A percentile compares a stretch with the other conserved stretches of the same genome.
phyloP scores from a whole-genome alignment of 352 stramenopile species.

The Phytopythium cucurbitacearum region DNA sequence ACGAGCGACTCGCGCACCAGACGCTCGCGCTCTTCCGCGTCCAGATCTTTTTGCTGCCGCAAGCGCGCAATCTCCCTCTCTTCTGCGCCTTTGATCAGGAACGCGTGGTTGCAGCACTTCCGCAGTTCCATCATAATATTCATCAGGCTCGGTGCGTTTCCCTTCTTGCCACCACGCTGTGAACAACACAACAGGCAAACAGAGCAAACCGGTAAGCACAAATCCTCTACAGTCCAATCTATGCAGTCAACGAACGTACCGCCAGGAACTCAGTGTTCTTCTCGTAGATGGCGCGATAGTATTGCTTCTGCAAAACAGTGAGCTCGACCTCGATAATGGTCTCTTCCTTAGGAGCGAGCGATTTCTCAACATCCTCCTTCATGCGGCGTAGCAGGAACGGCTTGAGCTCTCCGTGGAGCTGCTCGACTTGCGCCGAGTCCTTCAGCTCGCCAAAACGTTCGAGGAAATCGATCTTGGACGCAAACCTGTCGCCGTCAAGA shows the following conservation, averaged over 20 bases:
- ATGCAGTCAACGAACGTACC: constrained; percentile 7
- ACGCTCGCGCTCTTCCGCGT: constrained; percentile 45
- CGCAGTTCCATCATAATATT: constrained; percentile 93
- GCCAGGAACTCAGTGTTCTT: constrained; percentile 91
- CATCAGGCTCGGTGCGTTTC: constrained; percentile 82
- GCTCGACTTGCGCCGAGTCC: constrained; percentile 81
- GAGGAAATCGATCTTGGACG: constrained; percentile 91
- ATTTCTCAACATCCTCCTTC: constrained; percentile 90
- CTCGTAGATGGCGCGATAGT: constrained; percentile 91
- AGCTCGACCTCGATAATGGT: constrained; percentile 91
- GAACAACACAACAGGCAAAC: not conserved
- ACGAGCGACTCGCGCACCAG: constrained; percentile 90
- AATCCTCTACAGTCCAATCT: not conserved
- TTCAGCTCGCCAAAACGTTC: constrained; percentile 93
- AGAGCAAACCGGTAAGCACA: not conserved
- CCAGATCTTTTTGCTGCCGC: constrained; percentile 43
- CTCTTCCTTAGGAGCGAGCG: constrained; percentile 85
- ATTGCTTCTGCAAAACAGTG: constrained; percentile 89
- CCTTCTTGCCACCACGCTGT: constrained; percentile 56
- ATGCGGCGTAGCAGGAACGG: constrained; percentile 83
- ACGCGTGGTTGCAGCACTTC: constrained; percentile 95
- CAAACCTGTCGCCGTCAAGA: constrained; percentile 93
- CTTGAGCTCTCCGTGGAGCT: constrained; percentile 83
- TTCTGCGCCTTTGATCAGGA: constrained; percentile 89
- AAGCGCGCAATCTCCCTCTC: constrained; percentile 68